Base-by-base conservation (phyloP, 345 rosid species). In the Linum usitatissimum region DNA sequence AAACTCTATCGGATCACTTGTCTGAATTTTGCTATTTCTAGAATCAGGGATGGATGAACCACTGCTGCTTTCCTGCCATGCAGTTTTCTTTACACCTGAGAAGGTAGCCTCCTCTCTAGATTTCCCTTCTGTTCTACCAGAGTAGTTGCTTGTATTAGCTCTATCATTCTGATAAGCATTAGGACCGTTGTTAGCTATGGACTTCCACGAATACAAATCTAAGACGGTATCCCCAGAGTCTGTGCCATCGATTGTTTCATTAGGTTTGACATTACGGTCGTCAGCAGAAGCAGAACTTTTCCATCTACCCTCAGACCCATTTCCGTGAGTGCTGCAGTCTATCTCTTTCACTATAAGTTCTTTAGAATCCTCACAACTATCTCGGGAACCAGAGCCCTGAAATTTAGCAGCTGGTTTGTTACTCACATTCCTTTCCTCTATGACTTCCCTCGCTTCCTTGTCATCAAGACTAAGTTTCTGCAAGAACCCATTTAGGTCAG, bases 321-420 rank as follows among this genome's bases (percentile, higher is more conserved):
- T 86, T 57, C 81, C 78, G 48, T 73, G 79, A 55, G 84, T 76
- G 59, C 93, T 87, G 59, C 80, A 88, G 61, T 85, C 91, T 64
- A 92, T 80, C 70, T 92, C 98, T 74, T 87, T 92, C 63, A 92
- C 88, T 72, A 92, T 80, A 45, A 90, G 90, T 73, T 92, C 98
- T 64, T 79, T 76, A 6, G 90, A 86, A 67, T 77, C 60, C 57
- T 83, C 94, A 48, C 75, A 70, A 60, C 73, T 70, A 58, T 67
- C 76, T 34, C 60, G 78, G 70, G 86, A 76, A 64, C 77, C 74
- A 20, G 75, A 70, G 53, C 72, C 78, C 55, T 53, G 76, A 70
- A 62, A 62, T 57, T 71, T 34, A 34, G 38, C 77, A 45, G 30
- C 63, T 2, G 53, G 61, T 21, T 48, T 30, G 62, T 68, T 75